These are phyloP conservation scores for Pseudocohnilembus persalinus DNA, from an alignment of 169 alveolate species.

Conservation along the genomic window DNA sequence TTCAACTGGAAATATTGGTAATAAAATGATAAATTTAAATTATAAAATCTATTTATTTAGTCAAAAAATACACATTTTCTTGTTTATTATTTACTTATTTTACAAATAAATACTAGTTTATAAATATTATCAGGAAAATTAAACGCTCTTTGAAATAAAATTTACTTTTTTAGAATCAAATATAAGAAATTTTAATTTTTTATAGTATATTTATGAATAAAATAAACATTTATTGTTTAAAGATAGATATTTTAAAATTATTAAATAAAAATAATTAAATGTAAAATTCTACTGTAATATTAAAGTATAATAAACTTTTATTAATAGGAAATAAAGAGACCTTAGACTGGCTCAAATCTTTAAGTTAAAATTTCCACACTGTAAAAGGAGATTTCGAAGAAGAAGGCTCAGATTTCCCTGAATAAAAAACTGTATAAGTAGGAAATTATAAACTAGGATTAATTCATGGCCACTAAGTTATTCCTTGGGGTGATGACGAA, in stretches of 20 bases:
- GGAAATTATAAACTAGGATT: slow-evolving; percentile 93
- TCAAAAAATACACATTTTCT: not conserved
- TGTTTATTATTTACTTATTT: not conserved
- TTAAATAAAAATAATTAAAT: too few relatives aligned
- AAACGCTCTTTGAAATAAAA: slow-evolving; percentile 88
- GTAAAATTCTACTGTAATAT: too few relatives aligned
- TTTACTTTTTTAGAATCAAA: too few relatives aligned
- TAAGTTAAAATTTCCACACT: slow-evolving; percentile 87
- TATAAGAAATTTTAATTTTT: too few relatives aligned
- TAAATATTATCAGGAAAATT: slow-evolving; percentile 75
- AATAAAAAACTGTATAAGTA: slow-evolving; percentile 84
- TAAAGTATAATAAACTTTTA: too few relatives aligned
- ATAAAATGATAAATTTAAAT: not conserved
- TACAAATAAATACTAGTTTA: not conserved
- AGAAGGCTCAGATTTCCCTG: slow-evolving; percentile 81
- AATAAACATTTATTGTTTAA: too few relatives aligned
- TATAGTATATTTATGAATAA: too few relatives aligned
- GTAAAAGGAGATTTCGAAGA: slow-evolving; percentile 93
- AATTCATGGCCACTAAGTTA: slow-evolving; percentile 94
- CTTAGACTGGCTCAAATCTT: slow-evolving; percentile 87
- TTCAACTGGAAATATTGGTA: slow-evolving; percentile 64
- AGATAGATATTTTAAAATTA: too few relatives aligned
- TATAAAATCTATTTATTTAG: not conserved
- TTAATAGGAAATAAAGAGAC: slow-evolving; percentile 86
- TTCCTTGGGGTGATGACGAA: slow-evolving; percentile 94